Evolutionary conservation across 2,329 filamentous ascomycete genomes (phyloP), one percentile per base, ranked within the genome.

Genomic region (Fusarium nematophilum): DNA sequence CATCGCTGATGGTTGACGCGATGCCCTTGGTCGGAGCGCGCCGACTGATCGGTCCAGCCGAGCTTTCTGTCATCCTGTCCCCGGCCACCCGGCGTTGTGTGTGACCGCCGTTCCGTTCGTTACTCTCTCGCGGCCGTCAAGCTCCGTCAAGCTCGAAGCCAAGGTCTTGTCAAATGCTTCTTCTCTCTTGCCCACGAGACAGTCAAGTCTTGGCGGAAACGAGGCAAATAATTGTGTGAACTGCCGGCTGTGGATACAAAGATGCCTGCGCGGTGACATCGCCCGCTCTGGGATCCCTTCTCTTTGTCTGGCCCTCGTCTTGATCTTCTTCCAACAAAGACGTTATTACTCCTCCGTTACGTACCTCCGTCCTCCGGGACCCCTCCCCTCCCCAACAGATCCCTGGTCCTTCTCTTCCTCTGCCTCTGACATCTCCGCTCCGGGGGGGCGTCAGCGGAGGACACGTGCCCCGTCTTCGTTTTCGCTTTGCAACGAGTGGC

Each of bases 161-260:
- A 62, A 64, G 52, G 47, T 29, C 61, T 64, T 64, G 61, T 62
- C 47, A 58, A 64, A 64, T 62, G 61, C 61, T 64, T 64, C 61
- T 62, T 64, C 57, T 36, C 30, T 18, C 30, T 43, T 14, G 8
- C 3, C 29, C 25, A 43, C 30, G 25, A 42, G 30, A 15, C 17
- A 18, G 25, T 40, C 25, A 14, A 14, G 13, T 45, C 48, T 51
- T 51, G 48, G 38, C 39, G 23, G 23, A 13, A 37, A 37, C 27
- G 46, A 51, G 38, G 30, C 30, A 44, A 45, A 44, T 37, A 44
- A 14, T 26, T n/a, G n/a, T n/a, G 48, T 30, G 25, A 51, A 45
- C 38, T 51, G 48, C 48, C 48, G 39, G 17, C 23, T 29, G 43
- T 9, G 31, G 23, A 27, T 31, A 25, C 18, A n/a, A n/a, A n/a